phyloP scores from a whole-genome alignment of 2,329 filamentous ascomycete species.

The Claviceps sp. region DNA sequence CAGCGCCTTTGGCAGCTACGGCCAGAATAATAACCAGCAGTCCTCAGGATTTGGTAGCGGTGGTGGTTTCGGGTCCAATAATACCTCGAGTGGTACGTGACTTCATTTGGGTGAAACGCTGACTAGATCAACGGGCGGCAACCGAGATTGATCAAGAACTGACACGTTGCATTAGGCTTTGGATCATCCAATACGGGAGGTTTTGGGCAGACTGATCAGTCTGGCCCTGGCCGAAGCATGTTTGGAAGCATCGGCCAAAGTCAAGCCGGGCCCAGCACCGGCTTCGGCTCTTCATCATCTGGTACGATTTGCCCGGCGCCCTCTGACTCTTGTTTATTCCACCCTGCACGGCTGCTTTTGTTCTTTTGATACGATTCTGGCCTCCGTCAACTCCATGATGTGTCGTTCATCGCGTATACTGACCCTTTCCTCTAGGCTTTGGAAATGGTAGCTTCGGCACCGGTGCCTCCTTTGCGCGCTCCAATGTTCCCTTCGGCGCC shows the following conservation, averaged over 20 bases:
- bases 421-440: slow-evolving; percentile 15
- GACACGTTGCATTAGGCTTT: slow-evolving; percentile 17
- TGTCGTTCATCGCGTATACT: neutral
- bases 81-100: slow-evolving; percentile 38
- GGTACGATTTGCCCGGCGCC: slow-evolving; percentile 15
- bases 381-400: neutral
- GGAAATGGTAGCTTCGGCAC: slow-evolving; percentile 25
- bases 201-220: slow-evolving; percentile 29
- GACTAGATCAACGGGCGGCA: slow-evolving; percentile 4
- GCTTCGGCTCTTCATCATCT: slow-evolving; percentile 21
- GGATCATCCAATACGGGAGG: slow-evolving; percentile 19
- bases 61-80: slow-evolving; percentile 40
- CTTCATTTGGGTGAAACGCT: neutral
- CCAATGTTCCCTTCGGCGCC: slow-evolving; percentile 33
- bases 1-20: slow-evolving; percentile 43
- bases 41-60: slow-evolving; percentile 43
- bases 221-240: slow-evolving; percentile 20
- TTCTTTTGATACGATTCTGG: neutral
- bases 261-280: slow-evolving; percentile 15
- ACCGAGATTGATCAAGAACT: slow-evolving; percentile 10
- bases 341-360: neutral
- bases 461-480: slow-evolving; percentile 37
- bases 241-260: slow-evolving; percentile 28
- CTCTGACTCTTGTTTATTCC: neutral
- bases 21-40: slow-evolving; percentile 31